Base-by-base conservation (phyloP, 805 yeast genomes). In the Candida gorgasii region DNA sequence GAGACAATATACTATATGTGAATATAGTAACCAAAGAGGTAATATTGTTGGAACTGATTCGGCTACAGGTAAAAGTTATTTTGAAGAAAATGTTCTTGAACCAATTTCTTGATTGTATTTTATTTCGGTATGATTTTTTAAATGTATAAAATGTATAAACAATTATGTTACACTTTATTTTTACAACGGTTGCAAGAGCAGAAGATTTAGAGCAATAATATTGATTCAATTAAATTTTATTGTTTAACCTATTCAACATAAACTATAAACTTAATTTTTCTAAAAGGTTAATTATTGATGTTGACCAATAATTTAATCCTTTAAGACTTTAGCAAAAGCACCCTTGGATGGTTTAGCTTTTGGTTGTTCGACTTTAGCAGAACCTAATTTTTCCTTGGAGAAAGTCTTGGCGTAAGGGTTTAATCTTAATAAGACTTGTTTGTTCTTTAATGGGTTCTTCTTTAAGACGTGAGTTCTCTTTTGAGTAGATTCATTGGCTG, bases 361-460 rank as follows among this genome's bases (percentile, higher is more conserved):
- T 58, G 80, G 49, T 72, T 75, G 72, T 59, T 75, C 82, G 69
- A 73, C 85, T 83, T 87, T 87, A 69, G 74, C 75, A 59, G 90
- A 82, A 66, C 95, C 96, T 60, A 84, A 78, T 78, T 88, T 88
- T 80, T 89, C 83, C 73, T 86, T 89, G 64, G 96, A 68, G 79
- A 83, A 92, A 63, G 92, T 95, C 86, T 88, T 89, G 65, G 99
- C 98, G 84, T 93, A 93, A 61, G 99, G 99, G 96, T 93, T 93
- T 75, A 93, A 86, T 82, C 97, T 89, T 75, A 89, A 84, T 72
- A 89, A 77, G 66, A 90, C 92, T 80, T 89, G 96, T 84, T 89
- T 90, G 97, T 93, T 93, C 93, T 89, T 92, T 55, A 71, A 69
- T 67, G 74, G 95, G 90, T 88, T 92, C 92, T 89, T 90, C 97